Evolutionary conservation across 2,329 filamentous ascomycete species (phyloP).

Genomic region (Cyclaneusma minus): DNA sequence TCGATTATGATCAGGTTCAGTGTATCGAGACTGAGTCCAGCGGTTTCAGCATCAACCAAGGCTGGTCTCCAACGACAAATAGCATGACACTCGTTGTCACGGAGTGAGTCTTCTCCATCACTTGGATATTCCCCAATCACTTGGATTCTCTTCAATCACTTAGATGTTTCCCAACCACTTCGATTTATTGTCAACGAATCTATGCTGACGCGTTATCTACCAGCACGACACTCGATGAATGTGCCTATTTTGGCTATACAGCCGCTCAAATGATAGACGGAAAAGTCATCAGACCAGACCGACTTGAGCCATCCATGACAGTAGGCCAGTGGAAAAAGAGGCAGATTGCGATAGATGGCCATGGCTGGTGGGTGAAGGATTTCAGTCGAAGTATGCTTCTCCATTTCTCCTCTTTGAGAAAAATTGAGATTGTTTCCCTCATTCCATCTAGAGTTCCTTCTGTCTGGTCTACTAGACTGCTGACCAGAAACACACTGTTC

Average conservation of each 20-base stretch:
- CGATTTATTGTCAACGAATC: constrained; percentile 1
- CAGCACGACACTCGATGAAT: no score
- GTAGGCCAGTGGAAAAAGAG: constrained; percentile 1
- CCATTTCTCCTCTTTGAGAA: no score
- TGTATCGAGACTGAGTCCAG: not conserved
- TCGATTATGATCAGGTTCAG: constrained; percentile 1
- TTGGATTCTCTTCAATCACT: no score
- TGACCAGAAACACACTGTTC: not conserved
- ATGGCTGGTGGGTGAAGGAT: constrained; percentile 1
- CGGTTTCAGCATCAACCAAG: constrained; percentile 3
- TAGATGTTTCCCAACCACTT: constrained; percentile 2
- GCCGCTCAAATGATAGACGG: constrained; percentile 3
- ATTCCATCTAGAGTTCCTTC: not conserved
- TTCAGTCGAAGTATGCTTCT: constrained; percentile 2
- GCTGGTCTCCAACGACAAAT: no score
- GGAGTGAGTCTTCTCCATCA: no score
- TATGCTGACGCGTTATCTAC: no score
- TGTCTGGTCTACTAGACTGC: not conserved
- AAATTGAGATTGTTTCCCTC: no score
- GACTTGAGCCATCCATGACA: not conserved
- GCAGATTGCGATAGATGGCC: not conserved
- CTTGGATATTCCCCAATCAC: no score
- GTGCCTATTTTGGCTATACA: constrained; percentile 4
- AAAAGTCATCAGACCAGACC: constrained; percentile 2
- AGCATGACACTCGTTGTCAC: no score